phyloP scores from a whole-genome alignment of 495 filamentous ascomycete species.

The Penicillium waksmanii region DNA sequence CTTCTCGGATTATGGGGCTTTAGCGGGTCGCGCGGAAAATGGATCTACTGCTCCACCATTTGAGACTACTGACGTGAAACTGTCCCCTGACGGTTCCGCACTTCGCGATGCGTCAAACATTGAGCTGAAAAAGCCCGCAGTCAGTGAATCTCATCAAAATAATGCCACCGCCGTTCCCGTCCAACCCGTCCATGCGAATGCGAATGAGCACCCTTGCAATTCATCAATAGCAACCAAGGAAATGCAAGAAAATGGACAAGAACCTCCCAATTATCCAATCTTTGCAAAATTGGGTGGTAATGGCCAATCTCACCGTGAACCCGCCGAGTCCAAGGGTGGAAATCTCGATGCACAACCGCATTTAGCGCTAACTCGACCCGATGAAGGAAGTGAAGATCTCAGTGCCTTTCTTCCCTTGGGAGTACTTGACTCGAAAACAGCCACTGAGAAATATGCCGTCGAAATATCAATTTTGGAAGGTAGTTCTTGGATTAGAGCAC shows the following conservation, averaged over 20 bases:
- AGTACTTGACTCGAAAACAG: slow-evolving; percentile 8
- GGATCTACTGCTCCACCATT: neutral
- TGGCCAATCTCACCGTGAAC: neutral
- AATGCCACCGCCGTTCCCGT: neutral
- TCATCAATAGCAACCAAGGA: neutral
- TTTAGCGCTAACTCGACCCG: neutral
- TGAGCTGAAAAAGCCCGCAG: neutral
- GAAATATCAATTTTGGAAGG: slow-evolving; percentile 34
- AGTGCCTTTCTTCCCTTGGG: slow-evolving; percentile 20
- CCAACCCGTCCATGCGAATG: neutral
- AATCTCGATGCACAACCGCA: neutral
- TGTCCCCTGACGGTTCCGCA: neutral
- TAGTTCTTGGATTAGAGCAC: slow-evolving; percentile 39
- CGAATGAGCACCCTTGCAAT: neutral
- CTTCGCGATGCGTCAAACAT: neutral
- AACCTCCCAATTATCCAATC: neutral
- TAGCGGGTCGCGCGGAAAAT: neutral
- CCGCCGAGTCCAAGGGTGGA: too few species aligned
- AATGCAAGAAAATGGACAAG: neutral
- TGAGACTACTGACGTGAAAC: neutral
- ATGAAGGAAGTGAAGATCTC: neutral
- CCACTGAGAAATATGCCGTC: slow-evolving; percentile 11
- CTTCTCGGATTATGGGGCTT: neutral
- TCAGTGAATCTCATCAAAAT: neutral
- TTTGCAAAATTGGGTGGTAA: neutral